phyloP scores from a whole-genome alignment of 2,329 filamentous ascomycete species.

The Pyrenophora seminiperda region DNA sequence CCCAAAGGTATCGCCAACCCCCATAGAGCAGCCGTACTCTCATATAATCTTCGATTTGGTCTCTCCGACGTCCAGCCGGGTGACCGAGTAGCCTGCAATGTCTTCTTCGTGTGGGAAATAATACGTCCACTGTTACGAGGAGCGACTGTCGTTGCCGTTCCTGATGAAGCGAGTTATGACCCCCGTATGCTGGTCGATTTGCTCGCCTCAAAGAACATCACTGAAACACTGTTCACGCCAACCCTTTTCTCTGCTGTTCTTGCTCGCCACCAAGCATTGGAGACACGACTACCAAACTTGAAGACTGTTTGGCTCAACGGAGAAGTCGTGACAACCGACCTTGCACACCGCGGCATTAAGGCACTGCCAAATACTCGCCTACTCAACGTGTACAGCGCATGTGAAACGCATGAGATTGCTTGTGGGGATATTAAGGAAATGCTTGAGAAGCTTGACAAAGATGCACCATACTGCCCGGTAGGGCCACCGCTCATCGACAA shows the following conservation, averaged over 20 bases:
- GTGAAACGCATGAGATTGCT: slow-evolving; percentile 80
- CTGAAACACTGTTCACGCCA: slow-evolving; percentile 83
- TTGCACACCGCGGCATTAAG: slow-evolving; percentile 69
- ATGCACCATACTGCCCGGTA: slow-evolving; percentile 72
- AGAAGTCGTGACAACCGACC: slow-evolving; percentile 79
- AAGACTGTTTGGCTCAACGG: slow-evolving; percentile 80
- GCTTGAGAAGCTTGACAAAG: slow-evolving; percentile 59
- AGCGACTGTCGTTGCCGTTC: slow-evolving; percentile 75
- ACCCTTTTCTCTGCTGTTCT: slow-evolving; percentile 77
- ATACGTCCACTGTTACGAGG: slow-evolving; percentile 75
- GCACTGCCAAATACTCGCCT: slow-evolving; percentile 71
- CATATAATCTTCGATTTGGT: slow-evolving; percentile 73
- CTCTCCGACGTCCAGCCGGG: slow-evolving; percentile 72
- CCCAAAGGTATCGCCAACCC: slow-evolving; percentile 85
- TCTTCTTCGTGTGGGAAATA: slow-evolving; percentile 88
- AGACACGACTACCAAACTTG: slow-evolving; percentile 66
- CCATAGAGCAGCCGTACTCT: slow-evolving; percentile 73
- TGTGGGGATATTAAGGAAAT: slow-evolving; percentile 76
- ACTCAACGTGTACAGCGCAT: slow-evolving; percentile 81
- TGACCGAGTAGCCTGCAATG: slow-evolving; percentile 83
- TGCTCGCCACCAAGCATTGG: slow-evolving; percentile 69
- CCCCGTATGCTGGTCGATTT: slow-evolving; percentile 74
- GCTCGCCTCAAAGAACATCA: slow-evolving; percentile 68
- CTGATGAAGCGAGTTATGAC: slow-evolving; percentile 78
- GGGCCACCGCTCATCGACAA: slow-evolving; percentile 69